Evolutionary conservation across 306 rosid species (phyloP), one percentile per base, ranked within the genome.

Genomic region (Vachellia collinsii): DNA sequence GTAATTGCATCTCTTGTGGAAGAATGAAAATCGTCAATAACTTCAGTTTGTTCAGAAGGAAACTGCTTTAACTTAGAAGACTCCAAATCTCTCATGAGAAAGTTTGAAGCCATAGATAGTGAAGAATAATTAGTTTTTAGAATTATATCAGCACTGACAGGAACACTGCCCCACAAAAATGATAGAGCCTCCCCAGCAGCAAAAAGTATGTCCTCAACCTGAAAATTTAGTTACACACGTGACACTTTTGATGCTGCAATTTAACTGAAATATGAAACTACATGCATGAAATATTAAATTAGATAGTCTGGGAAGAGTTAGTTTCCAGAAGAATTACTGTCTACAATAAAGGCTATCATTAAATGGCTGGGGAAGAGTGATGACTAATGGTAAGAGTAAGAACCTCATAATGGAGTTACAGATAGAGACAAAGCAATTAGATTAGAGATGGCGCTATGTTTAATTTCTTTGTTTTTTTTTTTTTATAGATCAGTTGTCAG

Each of bases 101-200:
- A 95, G 80, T 95, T 95, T 74, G 99, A 93, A 84, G 95, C 93
- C 90, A 81, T 90, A 20, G 97, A 95, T 68, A 95, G 96, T 5
- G 99, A 91, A 73, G 88, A 85, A 79, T 89, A 95, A 88, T 95
- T 88, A 25, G 97, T 93, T 83, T 87, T 90, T 76, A 95, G 99
- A 84, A 95, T 95, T 80, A 88, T 87, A 82, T 93, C 97, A 79
- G 96, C 97, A 77, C 80, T 93, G 87, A 95, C 94, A 54, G 98
- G 97, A 85, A 93, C 94, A 80, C 97, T 90, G 38, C 98, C 99
- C 99, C 99, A 95, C 88, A 95, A 76, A 84, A 93, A 95, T 37
- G 99, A 89, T 53, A 95, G 78, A 80, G 99, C 97, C 93, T 95
- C 99, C 72, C 99, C 99, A 79, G 96, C 94, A 69, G 99, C 99